Percentiles rank a stretch among this genome's conserved stretches.
Conservation (phyloP, 2,329 filamentous ascomycete species). For the Fusarium sp. region DNA sequence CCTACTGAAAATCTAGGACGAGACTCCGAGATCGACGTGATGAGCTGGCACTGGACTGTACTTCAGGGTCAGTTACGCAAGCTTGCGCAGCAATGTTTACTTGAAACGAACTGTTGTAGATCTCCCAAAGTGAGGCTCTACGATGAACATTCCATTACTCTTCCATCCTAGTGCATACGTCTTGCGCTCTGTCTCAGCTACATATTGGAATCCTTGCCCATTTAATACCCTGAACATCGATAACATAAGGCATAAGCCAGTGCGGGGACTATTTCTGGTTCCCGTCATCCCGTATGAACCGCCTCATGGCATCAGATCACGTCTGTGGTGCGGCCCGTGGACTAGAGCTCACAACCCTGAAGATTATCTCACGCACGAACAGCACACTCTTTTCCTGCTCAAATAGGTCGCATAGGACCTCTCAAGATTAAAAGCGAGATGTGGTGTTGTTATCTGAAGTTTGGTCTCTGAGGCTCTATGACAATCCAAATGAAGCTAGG, state of each 20-base stretch:
- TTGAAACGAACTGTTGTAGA: neutral
- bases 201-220: conserved; percentile 3
- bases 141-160: neutral
- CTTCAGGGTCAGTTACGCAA: conserved; percentile 11
- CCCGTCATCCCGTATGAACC: conserved; percentile 14
- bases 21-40: conserved; percentile 36
- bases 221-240: neutral
- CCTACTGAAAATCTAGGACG: conserved; percentile 5
- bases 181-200: conserved; percentile 12
- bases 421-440: neutral
- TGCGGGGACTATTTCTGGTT: conserved; percentile 8
- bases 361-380: neutral
- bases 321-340: conserved; percentile 28
- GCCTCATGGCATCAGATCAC: conserved; percentile 4
- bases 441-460: neutral
- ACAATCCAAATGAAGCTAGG: neutral
- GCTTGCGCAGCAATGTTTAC: conserved; percentile 18
- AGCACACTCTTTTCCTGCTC: neutral
- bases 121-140: conserved; percentile 13
- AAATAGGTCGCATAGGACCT: neutral
- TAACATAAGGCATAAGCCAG: conserved; percentile 15
- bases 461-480: neutral
- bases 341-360: conserved; percentile 26
- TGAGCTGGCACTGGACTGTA: conserved; percentile 43
- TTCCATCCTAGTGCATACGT: conserved; percentile 13